phyloP scores from a whole-genome alignment of 805 yeast species.

The Peterozyma toletana region DNA sequence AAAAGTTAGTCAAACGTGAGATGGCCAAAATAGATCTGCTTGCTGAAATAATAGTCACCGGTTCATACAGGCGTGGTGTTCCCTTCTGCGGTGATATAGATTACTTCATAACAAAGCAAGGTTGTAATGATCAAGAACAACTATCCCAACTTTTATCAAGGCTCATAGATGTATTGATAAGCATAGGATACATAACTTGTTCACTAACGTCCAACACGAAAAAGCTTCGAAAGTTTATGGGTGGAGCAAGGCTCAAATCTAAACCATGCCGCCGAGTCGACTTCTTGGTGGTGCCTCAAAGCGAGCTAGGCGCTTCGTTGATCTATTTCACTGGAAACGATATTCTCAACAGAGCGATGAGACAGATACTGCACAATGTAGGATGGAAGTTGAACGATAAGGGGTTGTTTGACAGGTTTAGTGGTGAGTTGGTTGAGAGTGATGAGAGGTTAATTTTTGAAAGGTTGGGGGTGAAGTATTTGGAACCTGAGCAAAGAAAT shows the following conservation, averaged over 20 bases:
- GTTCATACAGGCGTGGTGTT: slow-evolving; percentile 46
- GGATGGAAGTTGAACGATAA: slow-evolving; percentile 30
- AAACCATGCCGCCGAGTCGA: slow-evolving; percentile 45
- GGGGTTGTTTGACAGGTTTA: slow-evolving; percentile 29
- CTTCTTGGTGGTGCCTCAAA: slow-evolving; percentile 38
- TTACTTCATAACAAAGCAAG: slow-evolving; percentile 32
- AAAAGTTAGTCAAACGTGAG: slow-evolving; percentile 20
- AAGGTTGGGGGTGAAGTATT: slow-evolving; percentile 29
- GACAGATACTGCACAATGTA: slow-evolving; percentile 32
- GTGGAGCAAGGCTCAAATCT: slow-evolving; percentile 26
- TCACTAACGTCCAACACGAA: slow-evolving; percentile 2
- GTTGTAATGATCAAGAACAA: slow-evolving; percentile 16
- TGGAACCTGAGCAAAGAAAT: slow-evolving; percentile 25
- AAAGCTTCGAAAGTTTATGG: slow-evolving; percentile 21
- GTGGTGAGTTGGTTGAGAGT: slow-evolving; percentile 26
- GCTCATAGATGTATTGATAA: slow-evolving; percentile 7
- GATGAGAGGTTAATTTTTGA: slow-evolving; percentile 39
- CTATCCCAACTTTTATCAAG: slow-evolving; percentile 11
- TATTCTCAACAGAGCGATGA: slow-evolving; percentile 38
- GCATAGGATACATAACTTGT: slow-evolving; percentile 16
- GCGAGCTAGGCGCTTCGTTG: slow-evolving; percentile 36
- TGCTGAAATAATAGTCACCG: slow-evolving; percentile 33
- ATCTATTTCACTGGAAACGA: slow-evolving; percentile 52
- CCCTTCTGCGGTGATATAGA: slow-evolving; percentile 45
- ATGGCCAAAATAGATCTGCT: slow-evolving; percentile 24